Conservation (phyloP, 192 early-diverging fungal species). For the Coemansia umbellata region DNA sequence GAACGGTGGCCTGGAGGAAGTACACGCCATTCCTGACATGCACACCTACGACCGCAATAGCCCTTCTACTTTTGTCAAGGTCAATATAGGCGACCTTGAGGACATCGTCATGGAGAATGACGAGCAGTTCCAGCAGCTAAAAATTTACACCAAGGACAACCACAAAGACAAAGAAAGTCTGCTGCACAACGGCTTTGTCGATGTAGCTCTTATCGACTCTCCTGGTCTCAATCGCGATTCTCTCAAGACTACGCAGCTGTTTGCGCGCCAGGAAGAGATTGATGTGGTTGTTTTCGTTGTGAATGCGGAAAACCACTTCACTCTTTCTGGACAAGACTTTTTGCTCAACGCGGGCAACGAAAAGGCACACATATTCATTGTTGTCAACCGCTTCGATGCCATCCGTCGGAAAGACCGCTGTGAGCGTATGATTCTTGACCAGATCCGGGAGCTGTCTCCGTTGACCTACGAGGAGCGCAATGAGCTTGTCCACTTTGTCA, state of each 20-base stretch:
- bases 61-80: slow-evolving; percentile 63
- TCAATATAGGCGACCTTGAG: slow-evolving; percentile 71
- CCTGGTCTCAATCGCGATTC: slow-evolving; percentile 98
- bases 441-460: slow-evolving; percentile 93
- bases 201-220: slow-evolving; percentile 96
- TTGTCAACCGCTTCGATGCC: slow-evolving; percentile 95
- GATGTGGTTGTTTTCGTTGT: slow-evolving; percentile 99
- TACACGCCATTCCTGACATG: slow-evolving; percentile 81
- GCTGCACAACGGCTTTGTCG: slow-evolving; percentile 93
- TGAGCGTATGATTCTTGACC: slow-evolving; percentile 89
- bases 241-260: slow-evolving; percentile 93
- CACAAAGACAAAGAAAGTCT: slow-evolving; percentile 59
- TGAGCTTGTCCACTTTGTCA: slow-evolving; percentile 96
- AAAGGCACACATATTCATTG: slow-evolving; percentile 98
- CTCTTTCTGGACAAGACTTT: slow-evolving; percentile 95
- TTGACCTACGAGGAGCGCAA: slow-evolving; percentile 84
- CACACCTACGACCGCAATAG: slow-evolving; percentile 66
- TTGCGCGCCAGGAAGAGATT: slow-evolving; percentile 98
- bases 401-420: slow-evolving; percentile 95
- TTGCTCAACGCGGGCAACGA: slow-evolving; percentile 95
- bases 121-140: slow-evolving; percentile 78
- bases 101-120: slow-evolving; percentile 82
- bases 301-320: slow-evolving; percentile 99
- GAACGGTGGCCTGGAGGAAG: slow-evolving; percentile 86
- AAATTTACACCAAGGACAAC: slow-evolving; percentile 73